These are phyloP conservation scores for Paecilomyces dactylethromorphus DNA, from an alignment of 2,329 filamentous ascomycete species.

Conservation along the genomic window DNA sequence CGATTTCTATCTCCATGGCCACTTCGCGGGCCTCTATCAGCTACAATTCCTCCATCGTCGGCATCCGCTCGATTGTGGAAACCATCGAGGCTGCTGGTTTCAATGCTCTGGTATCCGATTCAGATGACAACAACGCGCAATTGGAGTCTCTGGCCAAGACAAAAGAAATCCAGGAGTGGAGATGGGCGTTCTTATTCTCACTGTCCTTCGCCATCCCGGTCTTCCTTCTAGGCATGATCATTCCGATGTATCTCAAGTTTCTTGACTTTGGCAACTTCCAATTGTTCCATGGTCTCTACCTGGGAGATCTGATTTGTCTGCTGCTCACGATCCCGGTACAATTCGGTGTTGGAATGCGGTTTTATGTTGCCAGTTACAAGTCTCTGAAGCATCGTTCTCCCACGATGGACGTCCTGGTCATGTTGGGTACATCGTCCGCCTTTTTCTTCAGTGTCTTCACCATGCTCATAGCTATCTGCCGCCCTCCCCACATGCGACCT, in stretches of 20 bases:
- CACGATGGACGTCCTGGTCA: slow-evolving; percentile 96
- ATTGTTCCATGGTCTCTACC: slow-evolving; percentile 67
- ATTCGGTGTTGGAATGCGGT: slow-evolving; percentile 91
- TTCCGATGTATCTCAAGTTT: slow-evolving; percentile 74
- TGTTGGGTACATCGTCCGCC: slow-evolving; percentile 86
- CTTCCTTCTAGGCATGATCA: slow-evolving; percentile 84
- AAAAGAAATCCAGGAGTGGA: slow-evolving; percentile 92
- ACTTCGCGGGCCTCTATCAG: slow-evolving; percentile 67
- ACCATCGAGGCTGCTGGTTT: slow-evolving; percentile 73
- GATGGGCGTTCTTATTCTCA: slow-evolving; percentile 69
- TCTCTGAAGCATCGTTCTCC: slow-evolving; percentile 84
- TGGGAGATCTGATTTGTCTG: slow-evolving; percentile 82
- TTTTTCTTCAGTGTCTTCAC: slow-evolving; percentile 91
- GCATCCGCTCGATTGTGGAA: slow-evolving; percentile 77
- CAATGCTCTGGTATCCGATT: slow-evolving; percentile 84
- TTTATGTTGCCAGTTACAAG: slow-evolving; percentile 90
- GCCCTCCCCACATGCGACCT: slow-evolving; percentile 71
- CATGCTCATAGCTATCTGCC: slow-evolving; percentile 74
- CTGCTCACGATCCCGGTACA: slow-evolving; percentile 85
- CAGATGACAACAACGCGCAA: slow-evolving; percentile 93
- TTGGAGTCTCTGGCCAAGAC: slow-evolving; percentile 94
- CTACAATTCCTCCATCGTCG: slow-evolving; percentile 65
- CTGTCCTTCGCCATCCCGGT: slow-evolving; percentile 81
- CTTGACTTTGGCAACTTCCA: slow-evolving; percentile 70
- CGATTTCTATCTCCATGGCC: slow-evolving; percentile 66